phyloP scores from a whole-genome alignment of 345 rosid species.

The Euclidium syriacum region DNA sequence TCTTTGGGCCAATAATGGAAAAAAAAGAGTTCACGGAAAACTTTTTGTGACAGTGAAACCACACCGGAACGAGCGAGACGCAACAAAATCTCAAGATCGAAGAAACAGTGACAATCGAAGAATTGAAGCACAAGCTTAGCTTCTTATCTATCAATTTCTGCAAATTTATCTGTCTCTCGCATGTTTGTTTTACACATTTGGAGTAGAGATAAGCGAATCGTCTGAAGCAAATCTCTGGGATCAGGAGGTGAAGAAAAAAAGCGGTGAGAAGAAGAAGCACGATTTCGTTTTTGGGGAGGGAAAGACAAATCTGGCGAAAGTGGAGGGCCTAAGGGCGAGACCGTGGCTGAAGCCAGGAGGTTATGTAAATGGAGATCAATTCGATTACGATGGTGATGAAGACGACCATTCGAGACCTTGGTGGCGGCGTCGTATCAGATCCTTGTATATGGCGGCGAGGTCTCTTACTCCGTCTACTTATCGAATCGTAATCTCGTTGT shows the following conservation, averaged over 20 bases:
- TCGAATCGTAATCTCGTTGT: conserved; percentile 34
- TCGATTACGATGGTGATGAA: conserved; percentile 18
- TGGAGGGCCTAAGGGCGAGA: conserved; percentile 36
- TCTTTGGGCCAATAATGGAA: background rate
- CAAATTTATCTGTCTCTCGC: background rate
- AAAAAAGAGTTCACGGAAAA: conserved; percentile 16
- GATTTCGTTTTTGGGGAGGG: conserved; percentile 8
- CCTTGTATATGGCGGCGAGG: conserved; percentile 27
- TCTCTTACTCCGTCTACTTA: conserved; percentile 29
- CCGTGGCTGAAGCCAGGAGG: conserved; percentile 34
- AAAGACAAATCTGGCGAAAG: conserved; percentile 31
- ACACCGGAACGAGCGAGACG: conserved; percentile 10
- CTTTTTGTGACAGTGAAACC: background rate
- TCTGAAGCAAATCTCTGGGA: conserved; percentile 5
- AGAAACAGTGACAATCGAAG: conserved; percentile 26
- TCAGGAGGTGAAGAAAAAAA: background rate
- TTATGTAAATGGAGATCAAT: conserved; percentile 14
- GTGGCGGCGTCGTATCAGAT: conserved; percentile 35
- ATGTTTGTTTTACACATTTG: background rate
- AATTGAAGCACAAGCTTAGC: conserved; percentile 12
- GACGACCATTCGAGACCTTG: conserved; percentile 30
- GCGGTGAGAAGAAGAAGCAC: background rate
- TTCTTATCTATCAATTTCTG: background rate
- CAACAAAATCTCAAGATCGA: conserved; percentile 26
- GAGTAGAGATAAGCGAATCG: background rate